Evolutionary conservation across 768 basidiomycete genomes (phyloP).

Genomic region (Mycena filopes): DNA sequence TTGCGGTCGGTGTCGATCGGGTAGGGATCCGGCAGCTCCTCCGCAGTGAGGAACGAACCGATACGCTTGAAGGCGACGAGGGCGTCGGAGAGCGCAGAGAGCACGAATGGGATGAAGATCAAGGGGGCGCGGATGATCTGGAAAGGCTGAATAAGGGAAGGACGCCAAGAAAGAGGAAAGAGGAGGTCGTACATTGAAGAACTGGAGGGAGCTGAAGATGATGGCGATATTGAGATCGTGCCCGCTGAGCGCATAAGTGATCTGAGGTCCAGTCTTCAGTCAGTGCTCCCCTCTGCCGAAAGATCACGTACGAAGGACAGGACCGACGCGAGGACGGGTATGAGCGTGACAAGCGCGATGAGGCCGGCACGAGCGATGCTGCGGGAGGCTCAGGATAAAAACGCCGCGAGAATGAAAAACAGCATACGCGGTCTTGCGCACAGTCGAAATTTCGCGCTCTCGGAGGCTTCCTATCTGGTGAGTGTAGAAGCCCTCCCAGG

Average conservation of each 20-base stretch:
- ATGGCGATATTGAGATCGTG: slow-evolving; percentile 53
- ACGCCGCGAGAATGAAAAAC: background rate
- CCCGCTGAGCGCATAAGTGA: slow-evolving; percentile 59
- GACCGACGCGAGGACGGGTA: slow-evolving; percentile 52
- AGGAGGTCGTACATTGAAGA: slow-evolving; percentile 50
- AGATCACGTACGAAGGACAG: slow-evolving; percentile 48
- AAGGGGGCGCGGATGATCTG: slow-evolving; percentile 71
- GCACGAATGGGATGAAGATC: slow-evolving; percentile 63
- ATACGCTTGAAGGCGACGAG: slow-evolving; percentile 62
- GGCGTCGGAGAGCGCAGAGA: slow-evolving; percentile 59
- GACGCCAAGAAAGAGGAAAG: background rate
- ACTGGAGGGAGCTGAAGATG: slow-evolving; percentile 58
- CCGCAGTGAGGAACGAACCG: slow-evolving; percentile 59
- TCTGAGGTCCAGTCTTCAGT: slow-evolving; percentile 38
- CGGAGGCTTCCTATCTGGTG: slow-evolving; percentile 53
- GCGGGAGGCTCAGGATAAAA: background rate
- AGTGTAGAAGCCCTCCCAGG: slow-evolving; percentile 65
- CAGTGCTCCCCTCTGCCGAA: slow-evolving; percentile 4
- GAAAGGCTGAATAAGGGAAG: background rate
- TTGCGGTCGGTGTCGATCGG: slow-evolving; percentile 49
- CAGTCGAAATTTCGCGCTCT: slow-evolving; percentile 50
- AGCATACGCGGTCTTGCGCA: slow-evolving; percentile 39
- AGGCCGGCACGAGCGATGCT: slow-evolving; percentile 39
- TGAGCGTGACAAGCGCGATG: slow-evolving; percentile 44
- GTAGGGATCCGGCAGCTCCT: slow-evolving; percentile 63